Evolutionary conservation across 495 filamentous ascomycete species (phyloP).

Genomic region (Neurospora tetraspora): DNA sequence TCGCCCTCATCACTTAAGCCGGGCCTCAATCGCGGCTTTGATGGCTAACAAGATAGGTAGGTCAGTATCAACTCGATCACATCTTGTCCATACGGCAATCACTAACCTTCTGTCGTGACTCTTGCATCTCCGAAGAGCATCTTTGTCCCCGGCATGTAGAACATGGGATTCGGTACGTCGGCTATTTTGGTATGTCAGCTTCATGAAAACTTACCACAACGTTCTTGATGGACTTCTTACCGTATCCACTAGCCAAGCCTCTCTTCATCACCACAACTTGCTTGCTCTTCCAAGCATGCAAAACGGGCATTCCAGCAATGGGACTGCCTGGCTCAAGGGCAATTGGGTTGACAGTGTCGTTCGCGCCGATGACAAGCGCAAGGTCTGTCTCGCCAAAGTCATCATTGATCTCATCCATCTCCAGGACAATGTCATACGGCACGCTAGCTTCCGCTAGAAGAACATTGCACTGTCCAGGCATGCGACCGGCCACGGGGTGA

Average conservation of each 20-base stretch:
- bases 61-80: background rate
- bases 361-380: conserved; percentile 77
- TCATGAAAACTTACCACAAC: background rate
- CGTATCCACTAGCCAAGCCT: conserved; percentile 72
- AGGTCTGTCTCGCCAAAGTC: conserved; percentile 74
- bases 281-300: conserved; percentile 85
- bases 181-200: conserved; percentile 31
- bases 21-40: conserved; percentile 40
- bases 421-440: conserved; percentile 74
- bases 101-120: conserved; percentile 61
- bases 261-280: conserved; percentile 83
- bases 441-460: conserved; percentile 72
- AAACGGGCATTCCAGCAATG: conserved; percentile 77
- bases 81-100: background rate
- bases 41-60: conserved; percentile 29
- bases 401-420: conserved; percentile 90
- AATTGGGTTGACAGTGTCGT: conserved; percentile 80
- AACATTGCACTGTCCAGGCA: conserved; percentile 84
- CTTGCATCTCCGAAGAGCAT: conserved; percentile 84
- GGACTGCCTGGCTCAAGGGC: conserved; percentile 66
- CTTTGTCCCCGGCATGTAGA: conserved; percentile 71
- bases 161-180: conserved; percentile 81
- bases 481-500: conserved; percentile 72
- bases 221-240: conserved; percentile 26
- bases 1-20: conserved; percentile 21